Evolutionary conservation across 129 eudicot genomes (phyloP), one percentile per base, ranked within the genome.

Genomic region (Chrysanthemum seticuspe): DNA sequence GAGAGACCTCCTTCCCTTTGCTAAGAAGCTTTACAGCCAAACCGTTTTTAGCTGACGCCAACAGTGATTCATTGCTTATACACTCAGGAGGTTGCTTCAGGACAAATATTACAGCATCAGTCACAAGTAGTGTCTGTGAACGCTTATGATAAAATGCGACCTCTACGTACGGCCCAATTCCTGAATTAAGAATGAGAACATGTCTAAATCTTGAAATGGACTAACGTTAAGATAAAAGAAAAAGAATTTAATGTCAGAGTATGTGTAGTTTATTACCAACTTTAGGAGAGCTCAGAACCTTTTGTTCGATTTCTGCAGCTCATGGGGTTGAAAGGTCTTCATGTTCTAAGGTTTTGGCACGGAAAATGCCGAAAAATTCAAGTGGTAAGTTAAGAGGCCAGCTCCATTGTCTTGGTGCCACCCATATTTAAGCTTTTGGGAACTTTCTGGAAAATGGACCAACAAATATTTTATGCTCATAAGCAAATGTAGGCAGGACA

Each of bases 351-450:
- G 92, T 95, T 78, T 88, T 95, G 62, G 99, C 79, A 52, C 96
- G 87, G 63, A 95, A 95, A 50, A 95, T 95, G 19, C 99, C 99
- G 29, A 95, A 95, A 80, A 95, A 90, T 72, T 90, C 97, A 11
- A 88, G 96, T 2, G 96, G 99, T 72, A 95, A 83, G 75, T 95
- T 95, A 51, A 95, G 79, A 76, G 99, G 99, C 97, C 99, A 95
- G 66, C 97, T 95, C 99, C 99, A 95, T 74, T 90, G 99, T 78
- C 99, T 80, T 65, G 99, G 99, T 79, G 99, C 97, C 71, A 95
- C 99, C 96, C 92, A 95, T 72, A 95, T 72, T 74, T 83, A 94
- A 73, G 97, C 99, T 78, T 55, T 45, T 27, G 99, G 99, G 78
- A 95, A 95, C 83, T 95, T 86, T 88, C 99, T 88, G 5, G 99